Percentiles rank a stretch among this genome's conserved stretches.
Conservation (phyloP, 2,329 filamentous ascomycete species). For the Teratosphaeria nubilosa region DNA sequence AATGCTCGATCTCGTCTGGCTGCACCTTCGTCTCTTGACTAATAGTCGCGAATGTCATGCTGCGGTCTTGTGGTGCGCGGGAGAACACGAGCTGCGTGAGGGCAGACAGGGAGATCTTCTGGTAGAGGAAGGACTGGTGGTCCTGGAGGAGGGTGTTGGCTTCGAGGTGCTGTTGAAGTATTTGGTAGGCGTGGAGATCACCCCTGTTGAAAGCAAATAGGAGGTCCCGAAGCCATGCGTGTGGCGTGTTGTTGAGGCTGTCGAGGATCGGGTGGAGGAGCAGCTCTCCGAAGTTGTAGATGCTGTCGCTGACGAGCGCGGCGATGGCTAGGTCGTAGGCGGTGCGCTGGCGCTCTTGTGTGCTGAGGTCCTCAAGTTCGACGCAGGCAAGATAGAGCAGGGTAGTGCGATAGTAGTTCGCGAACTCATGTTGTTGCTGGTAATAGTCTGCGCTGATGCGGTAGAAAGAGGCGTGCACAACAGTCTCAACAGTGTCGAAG, state of each 20-base stretch:
- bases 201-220: constrained; percentile 96
- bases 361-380: constrained; percentile 63
- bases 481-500: constrained; percentile 90
- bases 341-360: constrained; percentile 65
- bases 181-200: constrained; percentile 78
- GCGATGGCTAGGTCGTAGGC: constrained; percentile 91
- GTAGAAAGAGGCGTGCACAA: constrained; percentile 95
- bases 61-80: constrained; percentile 85
- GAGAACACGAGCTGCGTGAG: constrained; percentile 95
- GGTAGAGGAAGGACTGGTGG: constrained; percentile 75
- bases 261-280: constrained; percentile 93
- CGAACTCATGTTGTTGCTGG: constrained; percentile 81
- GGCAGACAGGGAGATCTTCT: constrained; percentile 96
- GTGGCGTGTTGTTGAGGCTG: constrained; percentile 61
- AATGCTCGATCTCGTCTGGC: constrained; percentile 86
- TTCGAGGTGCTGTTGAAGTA: constrained; percentile 58
- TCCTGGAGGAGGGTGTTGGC: constrained; percentile 70
- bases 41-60: constrained; percentile 86
- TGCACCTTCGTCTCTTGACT: constrained; percentile 85
- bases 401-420: constrained; percentile 93
- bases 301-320: constrained; percentile 83
- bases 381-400: constrained; percentile 96
- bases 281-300: constrained; percentile 99
- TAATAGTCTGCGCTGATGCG: constrained; percentile 91
- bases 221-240: constrained; percentile 87